Base-by-base conservation (phyloP, 2,329 filamentous ascomycete genomes). In the Eurotiales sp. region DNA sequence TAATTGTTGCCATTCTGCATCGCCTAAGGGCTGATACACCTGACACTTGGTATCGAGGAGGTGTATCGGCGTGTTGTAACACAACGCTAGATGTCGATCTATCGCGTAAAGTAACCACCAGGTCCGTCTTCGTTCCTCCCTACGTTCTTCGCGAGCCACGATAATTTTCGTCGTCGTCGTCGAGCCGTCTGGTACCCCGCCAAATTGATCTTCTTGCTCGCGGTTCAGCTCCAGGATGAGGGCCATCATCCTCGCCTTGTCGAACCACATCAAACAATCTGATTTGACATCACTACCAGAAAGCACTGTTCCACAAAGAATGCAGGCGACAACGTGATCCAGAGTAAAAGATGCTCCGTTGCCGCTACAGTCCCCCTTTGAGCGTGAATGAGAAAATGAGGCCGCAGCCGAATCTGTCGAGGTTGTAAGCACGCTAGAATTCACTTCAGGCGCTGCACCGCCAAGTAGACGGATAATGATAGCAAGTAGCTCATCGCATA, bases 91-190 rank as follows among this genome's bases (percentile, higher is more conserved):
- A 30, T 44, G 42, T 44, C 42, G n/a, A 30, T 44, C 42, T 27
- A 44, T 44, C 12, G 42, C 42, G 42, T 44, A 44, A 29, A 44
- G 42, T 44, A 44, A 21, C 42, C 42, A 44, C 42, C 42, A 44
- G 15, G 42, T 44, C 15, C 42, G 25, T 27, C 42, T n/a, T 10
- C 42, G 22, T 14, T 44, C 42, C 30, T 44, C 42, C 17, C 30
- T 44, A 8, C 25, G 42, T 17, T 44, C 42, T 21, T 44, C 42
- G 21, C 21, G 25, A 8, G 8, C 40, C 21, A 43, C 4, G 15
- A 44, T 30, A 29, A 29, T 27, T 14, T 30, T 5, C 17, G 19
- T 8, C 7, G 15, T 22, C 25, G 7, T 14, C n/a, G 42, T 3
- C 4, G n/a, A 3, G 19, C 14, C 25, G 8, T 44, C 14, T 17